phyloP scores from a whole-genome alignment of 768 basidiomycete species.

The Candolleomyces aberdarensis region DNA sequence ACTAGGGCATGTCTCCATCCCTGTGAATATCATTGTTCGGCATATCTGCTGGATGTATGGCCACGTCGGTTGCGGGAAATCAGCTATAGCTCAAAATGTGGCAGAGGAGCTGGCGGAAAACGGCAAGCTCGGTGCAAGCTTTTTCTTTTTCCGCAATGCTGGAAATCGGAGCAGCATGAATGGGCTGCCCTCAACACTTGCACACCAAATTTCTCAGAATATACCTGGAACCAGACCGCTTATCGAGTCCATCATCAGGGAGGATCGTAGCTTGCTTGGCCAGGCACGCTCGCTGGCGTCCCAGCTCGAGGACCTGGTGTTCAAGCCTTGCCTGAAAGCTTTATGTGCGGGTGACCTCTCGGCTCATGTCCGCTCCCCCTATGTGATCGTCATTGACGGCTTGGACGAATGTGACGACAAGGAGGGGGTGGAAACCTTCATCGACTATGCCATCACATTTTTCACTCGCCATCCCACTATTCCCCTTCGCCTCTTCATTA shows the following conservation, averaged over 20 bases:
- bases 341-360: no score
- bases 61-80: conserved; percentile 6
- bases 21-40: no score
- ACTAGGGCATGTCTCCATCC: no score
- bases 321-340: neutral
- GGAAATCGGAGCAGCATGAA: neutral
- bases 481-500: neutral
- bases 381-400: conserved; percentile 8
- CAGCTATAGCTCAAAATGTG: conserved; percentile 6
- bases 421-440: neutral
- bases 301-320: conserved; percentile 6
- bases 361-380: neutral
- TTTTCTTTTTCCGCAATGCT: conserved; percentile 4
- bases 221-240: neutral
- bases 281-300: neutral
- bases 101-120: neutral
- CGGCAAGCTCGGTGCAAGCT: neutral
- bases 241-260: neutral
- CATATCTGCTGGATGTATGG: conserved; percentile 5
- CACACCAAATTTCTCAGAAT: neutral
- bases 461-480: neutral
- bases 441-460: neutral
- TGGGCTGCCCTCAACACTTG: conserved; percentile 1
- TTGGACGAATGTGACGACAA: conserved; percentile 6
- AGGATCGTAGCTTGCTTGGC: neutral